phyloP scores from a whole-genome alignment of 1,139 yeast genomes.

The Nakaseomyces kungkrabaensis region DNA sequence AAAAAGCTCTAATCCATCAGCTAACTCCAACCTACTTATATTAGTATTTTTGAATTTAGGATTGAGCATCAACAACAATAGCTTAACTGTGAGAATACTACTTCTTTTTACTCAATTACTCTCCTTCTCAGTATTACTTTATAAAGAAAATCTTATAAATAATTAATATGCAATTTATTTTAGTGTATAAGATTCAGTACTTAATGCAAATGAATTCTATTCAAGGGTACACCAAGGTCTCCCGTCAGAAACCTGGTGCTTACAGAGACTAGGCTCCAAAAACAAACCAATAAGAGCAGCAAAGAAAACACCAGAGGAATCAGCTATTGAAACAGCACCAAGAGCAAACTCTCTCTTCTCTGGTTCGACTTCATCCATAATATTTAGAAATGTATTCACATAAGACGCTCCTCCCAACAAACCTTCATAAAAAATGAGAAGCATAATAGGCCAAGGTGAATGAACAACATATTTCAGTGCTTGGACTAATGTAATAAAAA shows the following conservation, averaged over 20 bases:
- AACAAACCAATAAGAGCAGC: constrained; percentile 71
- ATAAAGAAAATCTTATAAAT: neutral
- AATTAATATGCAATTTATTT: neutral
- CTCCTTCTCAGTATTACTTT: neutral
- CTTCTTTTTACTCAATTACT: neutral
- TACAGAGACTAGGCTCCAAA: constrained; percentile 66
- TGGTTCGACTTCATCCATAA: constrained; percentile 50
- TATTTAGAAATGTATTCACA: constrained; percentile 75
- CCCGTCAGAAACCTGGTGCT: constrained; percentile 53
- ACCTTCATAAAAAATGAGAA: constrained; percentile 73
- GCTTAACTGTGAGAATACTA: neutral
- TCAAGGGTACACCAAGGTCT: constrained; percentile 51
- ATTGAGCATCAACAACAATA: neutral
- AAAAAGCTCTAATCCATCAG: neutral
- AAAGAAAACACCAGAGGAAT: constrained; percentile 73
- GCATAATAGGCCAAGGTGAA: constrained; percentile 53
- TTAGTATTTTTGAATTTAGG: neutral
- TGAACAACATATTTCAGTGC: constrained; percentile 53
- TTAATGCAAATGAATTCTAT: constrained; percentile 5
- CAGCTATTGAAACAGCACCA: constrained; percentile 92
- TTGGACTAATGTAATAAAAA: constrained; percentile 50
- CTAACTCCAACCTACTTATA: neutral
- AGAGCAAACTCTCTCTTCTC: constrained; percentile 71
- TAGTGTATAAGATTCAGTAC: too few species aligned
- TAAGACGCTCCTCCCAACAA: constrained; percentile 84